phyloP scores from a whole-genome alignment of 2,329 filamentous ascomycete genomes.

The Microcyclosporella mali region DNA sequence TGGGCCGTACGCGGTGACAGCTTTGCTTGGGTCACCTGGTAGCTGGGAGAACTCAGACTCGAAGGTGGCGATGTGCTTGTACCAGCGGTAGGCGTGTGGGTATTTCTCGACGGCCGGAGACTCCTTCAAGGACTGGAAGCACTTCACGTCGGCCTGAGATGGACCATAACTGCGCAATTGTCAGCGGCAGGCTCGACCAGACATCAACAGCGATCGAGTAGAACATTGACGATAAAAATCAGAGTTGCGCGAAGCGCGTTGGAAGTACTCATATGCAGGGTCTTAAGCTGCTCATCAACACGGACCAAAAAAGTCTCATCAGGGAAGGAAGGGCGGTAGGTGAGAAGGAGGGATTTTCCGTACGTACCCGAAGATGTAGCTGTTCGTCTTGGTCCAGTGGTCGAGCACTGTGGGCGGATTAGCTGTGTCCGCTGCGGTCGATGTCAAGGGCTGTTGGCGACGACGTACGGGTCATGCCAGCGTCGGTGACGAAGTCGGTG shows the following conservation, averaged over 20 bases:
- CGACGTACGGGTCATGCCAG: slow-evolving; percentile 55
- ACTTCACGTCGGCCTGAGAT: slow-evolving; percentile 91
- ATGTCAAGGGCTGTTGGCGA: slow-evolving; percentile 2
- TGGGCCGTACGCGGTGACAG: slow-evolving; percentile 85
- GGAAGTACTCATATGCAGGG: slow-evolving; percentile 74
- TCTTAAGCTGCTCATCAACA: slow-evolving; percentile 95
- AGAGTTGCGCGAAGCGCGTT: slow-evolving; percentile 73
- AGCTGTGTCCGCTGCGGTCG: slow-evolving; percentile 9
- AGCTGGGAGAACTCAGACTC: slow-evolving; percentile 88
- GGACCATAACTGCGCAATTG: slow-evolving; percentile 53
- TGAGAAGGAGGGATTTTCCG: slow-evolving; percentile 17
- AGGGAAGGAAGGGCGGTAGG: slow-evolving; percentile 39
- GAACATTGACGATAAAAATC: slow-evolving; percentile 37
- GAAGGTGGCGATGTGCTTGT: slow-evolving; percentile 95
- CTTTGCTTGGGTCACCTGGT: slow-evolving; percentile 82
- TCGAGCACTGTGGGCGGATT: slow-evolving; percentile 52
- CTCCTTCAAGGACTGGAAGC: slow-evolving; percentile 80
- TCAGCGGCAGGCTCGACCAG: slow-evolving; percentile 5
- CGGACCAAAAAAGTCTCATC: slow-evolving; percentile 89
- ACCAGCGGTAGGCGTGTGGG: slow-evolving; percentile 94
- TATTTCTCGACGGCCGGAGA: slow-evolving; percentile 77
- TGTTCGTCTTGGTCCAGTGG: slow-evolving; percentile 66
- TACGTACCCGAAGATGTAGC: slow-evolving; percentile 78
- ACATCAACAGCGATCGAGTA: slow-evolving; percentile 14
- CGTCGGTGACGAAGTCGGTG: slow-evolving; percentile 60